phyloP scores from a whole-genome alignment of 345 rosid species.

The Camelina hispida region DNA sequence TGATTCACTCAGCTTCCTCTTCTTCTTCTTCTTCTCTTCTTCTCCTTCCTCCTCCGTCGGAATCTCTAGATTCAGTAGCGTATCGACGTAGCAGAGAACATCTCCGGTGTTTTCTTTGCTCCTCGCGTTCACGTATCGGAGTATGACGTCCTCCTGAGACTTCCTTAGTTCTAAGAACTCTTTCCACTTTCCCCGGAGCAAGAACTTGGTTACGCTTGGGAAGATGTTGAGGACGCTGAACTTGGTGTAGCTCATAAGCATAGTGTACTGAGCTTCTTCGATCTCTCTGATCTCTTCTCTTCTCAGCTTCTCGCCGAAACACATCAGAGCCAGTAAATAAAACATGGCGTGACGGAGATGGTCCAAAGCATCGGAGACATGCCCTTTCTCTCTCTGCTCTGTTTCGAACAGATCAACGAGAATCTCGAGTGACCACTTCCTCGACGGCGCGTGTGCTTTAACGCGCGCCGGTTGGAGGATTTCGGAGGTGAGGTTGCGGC shows the following conservation, averaged over 20 bases:
- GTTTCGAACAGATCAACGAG: slow-evolving; percentile 35
- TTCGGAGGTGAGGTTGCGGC: slow-evolving; percentile 56
- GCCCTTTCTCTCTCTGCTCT: slow-evolving; percentile 41
- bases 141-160: slow-evolving; percentile 38
- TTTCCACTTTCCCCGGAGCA: slow-evolving; percentile 40
- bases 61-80: slow-evolving; percentile 38
- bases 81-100: slow-evolving; percentile 47
- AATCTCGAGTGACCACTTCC: slow-evolving; percentile 54
- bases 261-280: slow-evolving; percentile 42
- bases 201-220: slow-evolving; percentile 46
- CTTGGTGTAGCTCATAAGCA: slow-evolving; percentile 38
- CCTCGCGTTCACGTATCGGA: slow-evolving; percentile 33
- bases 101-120: slow-evolving; percentile 28
- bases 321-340: slow-evolving; percentile 43
- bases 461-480: slow-evolving; percentile 51
- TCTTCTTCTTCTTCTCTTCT: slow-evolving; percentile 7
- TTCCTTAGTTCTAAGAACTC: slow-evolving; percentile 39
- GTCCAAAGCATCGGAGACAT: slow-evolving; percentile 28
- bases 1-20: slow-evolving; percentile 42
- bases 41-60: slow-evolving; percentile 28
- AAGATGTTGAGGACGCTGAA: slow-evolving; percentile 49
- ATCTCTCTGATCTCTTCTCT: slow-evolving; percentile 46
- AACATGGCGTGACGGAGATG: slow-evolving; percentile 50
- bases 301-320: slow-evolving; percentile 46
- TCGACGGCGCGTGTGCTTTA: slow-evolving; percentile 44